Base-by-base conservation (phyloP, 1,284 basidiomycete genomes). In the Trametes pubescens region DNA sequence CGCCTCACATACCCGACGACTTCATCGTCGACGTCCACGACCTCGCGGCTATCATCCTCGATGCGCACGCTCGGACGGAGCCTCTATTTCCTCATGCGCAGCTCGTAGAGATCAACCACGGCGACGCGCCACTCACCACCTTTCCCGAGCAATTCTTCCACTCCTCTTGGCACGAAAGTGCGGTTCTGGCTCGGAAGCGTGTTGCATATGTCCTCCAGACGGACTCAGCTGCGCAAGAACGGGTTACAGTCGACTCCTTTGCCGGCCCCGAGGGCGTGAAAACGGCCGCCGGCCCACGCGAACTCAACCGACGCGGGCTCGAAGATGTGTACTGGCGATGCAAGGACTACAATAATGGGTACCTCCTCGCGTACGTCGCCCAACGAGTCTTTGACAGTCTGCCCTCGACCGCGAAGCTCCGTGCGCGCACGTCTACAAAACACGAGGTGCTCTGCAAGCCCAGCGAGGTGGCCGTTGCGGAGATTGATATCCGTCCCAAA, bases 311-410 rank as follows among this genome's bases (percentile, higher is more conserved):
- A 3, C 66, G 68, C 29, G 66, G 67, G 51, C 61, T 72, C 47
- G 71, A 71, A 57, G 62, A 67, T 61, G 64, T 62, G 2, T 71
- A 55, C 64, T 71, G 70, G 69, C 66, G 66, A n/a, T 72, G 71
- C 67, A 69, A 72, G 65, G 59, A 51, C 6, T 71, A 46, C 68
- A 58, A 72, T 62, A 66, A 34, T 40, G 69, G 66, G 10, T 69
- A 66, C 54, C 29, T 69, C 29, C 66, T 71, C 52, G 61, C 63
- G 2, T 71, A 71, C 43, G 67, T 53, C 54, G 71, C 70, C 16
- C 70, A 70, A 51, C 63, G 53, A 22, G 64, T 71, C 48, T 62
- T 71, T 54, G 66, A 66, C 38, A 51, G 60, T 35, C 68, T 72
- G n/a, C 71, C 71, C 16, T 47, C 62, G n/a, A 64, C 69, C 6